Base-by-base conservation (phyloP, 148 eudicot species). In the Nepenthes gracilis region DNA sequence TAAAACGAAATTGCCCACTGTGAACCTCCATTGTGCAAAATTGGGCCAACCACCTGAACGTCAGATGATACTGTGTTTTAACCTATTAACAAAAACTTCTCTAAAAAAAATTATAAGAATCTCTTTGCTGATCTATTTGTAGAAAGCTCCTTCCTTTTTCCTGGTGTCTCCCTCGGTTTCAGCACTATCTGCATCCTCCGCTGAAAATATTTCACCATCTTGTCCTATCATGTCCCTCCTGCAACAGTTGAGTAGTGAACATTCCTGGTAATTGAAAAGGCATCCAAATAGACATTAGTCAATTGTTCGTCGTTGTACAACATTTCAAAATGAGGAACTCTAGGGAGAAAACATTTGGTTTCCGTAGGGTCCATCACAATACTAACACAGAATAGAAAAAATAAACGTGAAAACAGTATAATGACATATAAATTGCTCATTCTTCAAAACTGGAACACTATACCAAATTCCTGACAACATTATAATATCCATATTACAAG, bases 261-360 rank as follows among this genome's bases (percentile, higher is more conserved):
- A 63, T 92, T 85, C 77, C 78, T 88, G 35, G 90, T 82, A 47
- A 88, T 72, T 36, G 88, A 77, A 61, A 88, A 92, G 45, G 83
- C 83, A 79, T 92, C 96, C 59, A 92, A 55, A 68, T 80, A 88
- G 40, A 78, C 88, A 67, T 85, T 85, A 62, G 71, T 90, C 70
- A 92, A 75, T 57, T 92, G 98, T 62, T 96, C 98, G 66, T 92
- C 90, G 64, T 92, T 96, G 37, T 92, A 92, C 78, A 92, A 59
- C 98, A 92, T 92, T 82, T 92, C 98, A 71, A 92, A 92, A 81
- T 92, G 98, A 35, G 98, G 96, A 71, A 92, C 98, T 92, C 90
- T 77, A 77, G 55, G 61, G 13, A 40, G 58, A 58, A 35, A 33
- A 7, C 43, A 2, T 40, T 40, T 40, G 7, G 43, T 40, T 40